Evolutionary conservation across 208 protist genomes (phyloP), one percentile per base, ranked within the genome.

Genomic region (Cochliopodium minus): DNA sequence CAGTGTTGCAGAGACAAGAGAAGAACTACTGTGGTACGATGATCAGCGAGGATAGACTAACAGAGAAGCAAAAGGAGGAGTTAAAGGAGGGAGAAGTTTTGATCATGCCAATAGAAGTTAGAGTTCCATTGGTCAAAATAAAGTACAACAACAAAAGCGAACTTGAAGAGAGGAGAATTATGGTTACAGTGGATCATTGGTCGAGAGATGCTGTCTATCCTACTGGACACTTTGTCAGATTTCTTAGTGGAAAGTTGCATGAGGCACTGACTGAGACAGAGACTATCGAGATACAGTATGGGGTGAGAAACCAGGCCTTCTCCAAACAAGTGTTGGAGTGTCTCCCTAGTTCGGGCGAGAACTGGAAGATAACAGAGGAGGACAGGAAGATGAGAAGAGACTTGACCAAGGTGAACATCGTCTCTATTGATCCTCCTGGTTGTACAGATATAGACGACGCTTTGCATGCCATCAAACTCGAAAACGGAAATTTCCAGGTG

Each of bases 151-250:
- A 88, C 57, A 49, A 77, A 20, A 61, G 76, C 32, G 70, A 82
- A 51, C 61, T 92, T 38, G 70, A 77, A 30, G 78, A 85, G 57
- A 90, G 91, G 62, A 67, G 90, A 25, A 65, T 95, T 7, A 73
- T 86, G 32, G 85, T 95, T n/a, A 76, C 82, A 23, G 85, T 95
- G n/a, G 88, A 92, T 61, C 71, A 79, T 49, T 96, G 91, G 91
- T 65, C 78, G 2, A 42, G 68, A 22, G 78, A 75, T 63, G 82
- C 71, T 49, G 79, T 69, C 48, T 91, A 88, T 66, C 91, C 91
- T 5, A 64, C 76, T 9, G 90, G 87, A 17, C 87, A 94, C 67
- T 89, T 88, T 62, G 77, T 93, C 6, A 72, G 78, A 47, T 73
- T 83, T 17, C 61, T 96, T 29, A n/a, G n/a, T n/a, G 91, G 91